Evolutionary conservation across 371 early-diverging fungal species (phyloP).

Genomic region (Apophysomyces ossiformis): DNA sequence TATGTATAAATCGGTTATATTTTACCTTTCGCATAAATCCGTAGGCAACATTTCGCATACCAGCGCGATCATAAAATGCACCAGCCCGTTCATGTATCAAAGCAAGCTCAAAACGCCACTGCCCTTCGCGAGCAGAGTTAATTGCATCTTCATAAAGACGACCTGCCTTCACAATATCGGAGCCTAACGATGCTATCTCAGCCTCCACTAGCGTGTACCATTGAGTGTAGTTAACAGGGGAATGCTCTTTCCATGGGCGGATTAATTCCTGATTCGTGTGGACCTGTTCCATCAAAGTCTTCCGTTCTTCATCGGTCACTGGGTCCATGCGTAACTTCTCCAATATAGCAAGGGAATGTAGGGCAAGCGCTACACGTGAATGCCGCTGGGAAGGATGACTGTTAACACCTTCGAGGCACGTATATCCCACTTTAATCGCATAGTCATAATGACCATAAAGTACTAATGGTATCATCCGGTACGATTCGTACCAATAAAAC

Average conservation of each 20-base stretch:
- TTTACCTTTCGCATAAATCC: slow-evolving; percentile 39
- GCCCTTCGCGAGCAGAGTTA: slow-evolving; percentile 35
- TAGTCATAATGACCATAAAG: slow-evolving; percentile 48
- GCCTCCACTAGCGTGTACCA: slow-evolving; percentile 48
- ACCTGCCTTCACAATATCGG: slow-evolving; percentile 25
- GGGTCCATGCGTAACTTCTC: slow-evolving; percentile 30
- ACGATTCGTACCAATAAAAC: slow-evolving; percentile 46
- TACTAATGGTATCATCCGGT: slow-evolving; percentile 41
- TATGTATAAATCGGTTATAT: too few species aligned
- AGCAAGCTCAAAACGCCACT: slow-evolving; percentile 38
- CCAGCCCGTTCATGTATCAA: slow-evolving; percentile 47
- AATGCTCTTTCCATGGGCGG: slow-evolving; percentile 33
- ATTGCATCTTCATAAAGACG: slow-evolving; percentile 45
- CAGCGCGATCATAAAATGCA: slow-evolving; percentile 38
- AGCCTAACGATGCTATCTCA: slow-evolving; percentile 26
- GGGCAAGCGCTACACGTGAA: slow-evolving; percentile 35
- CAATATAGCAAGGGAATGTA: slow-evolving; percentile 42
- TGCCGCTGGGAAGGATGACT: slow-evolving; percentile 47
- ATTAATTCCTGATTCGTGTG: slow-evolving; percentile 33
- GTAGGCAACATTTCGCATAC: slow-evolving; percentile 41
- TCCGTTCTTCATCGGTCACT: slow-evolving; percentile 20
- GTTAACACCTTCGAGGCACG: slow-evolving; percentile 28
- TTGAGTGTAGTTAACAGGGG: slow-evolving; percentile 32
- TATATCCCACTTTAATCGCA: slow-evolving; percentile 40
- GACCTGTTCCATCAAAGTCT: slow-evolving; percentile 23